Percentiles rank a stretch among this genome's conserved stretches.
phyloP scores from a whole-genome alignment of 2,329 filamentous ascomycete species.

The Emmonsiellopsis sp. region DNA sequence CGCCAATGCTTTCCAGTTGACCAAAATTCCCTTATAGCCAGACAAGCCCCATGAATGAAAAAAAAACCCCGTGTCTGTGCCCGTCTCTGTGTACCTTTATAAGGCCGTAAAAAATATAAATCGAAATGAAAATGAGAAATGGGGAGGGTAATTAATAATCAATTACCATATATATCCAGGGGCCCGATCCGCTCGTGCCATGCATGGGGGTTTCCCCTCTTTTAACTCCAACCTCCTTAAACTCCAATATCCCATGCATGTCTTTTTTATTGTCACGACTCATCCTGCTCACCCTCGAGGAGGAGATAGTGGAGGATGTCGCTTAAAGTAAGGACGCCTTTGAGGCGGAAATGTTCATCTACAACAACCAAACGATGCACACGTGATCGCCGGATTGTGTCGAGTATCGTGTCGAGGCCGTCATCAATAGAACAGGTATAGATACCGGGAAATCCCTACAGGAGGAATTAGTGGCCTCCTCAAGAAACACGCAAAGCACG shows the following conservation, averaged over 20 bases:
- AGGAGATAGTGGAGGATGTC: slow-evolving; percentile 95
- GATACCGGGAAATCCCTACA: slow-evolving; percentile 80
- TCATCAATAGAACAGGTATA: slow-evolving; percentile 92
- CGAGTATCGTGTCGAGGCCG: slow-evolving; percentile 88
- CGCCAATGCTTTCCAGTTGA: slow-evolving; percentile 1
- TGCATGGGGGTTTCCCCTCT: slow-evolving; percentile 4
- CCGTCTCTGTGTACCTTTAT: not conserved
- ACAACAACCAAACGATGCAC: slow-evolving; percentile 91
- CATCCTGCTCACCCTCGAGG: slow-evolving; percentile 62
- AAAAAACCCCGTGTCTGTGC: not conserved
- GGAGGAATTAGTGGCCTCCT: not conserved
- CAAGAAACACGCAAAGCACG: not conserved
- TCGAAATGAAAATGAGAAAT: not conserved
- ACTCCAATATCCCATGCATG: slow-evolving; percentile 8
- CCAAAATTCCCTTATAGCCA: slow-evolving; percentile 5
- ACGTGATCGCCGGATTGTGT: slow-evolving; percentile 88
- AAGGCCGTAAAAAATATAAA: not conserved
- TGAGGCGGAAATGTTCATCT: slow-evolving; percentile 76
- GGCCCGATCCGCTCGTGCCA: not conserved
- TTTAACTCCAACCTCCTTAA: slow-evolving; percentile 14
- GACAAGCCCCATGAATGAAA: not conserved
- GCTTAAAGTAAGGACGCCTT: slow-evolving; percentile 83
- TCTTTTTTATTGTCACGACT: slow-evolving; percentile 21
- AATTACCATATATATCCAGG: not conserved
- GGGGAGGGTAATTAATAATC: not conserved